These are phyloP conservation scores for Ogataea hybrid DNA, from an alignment of 1,139 yeast species.

Conservation along the genomic window DNA sequence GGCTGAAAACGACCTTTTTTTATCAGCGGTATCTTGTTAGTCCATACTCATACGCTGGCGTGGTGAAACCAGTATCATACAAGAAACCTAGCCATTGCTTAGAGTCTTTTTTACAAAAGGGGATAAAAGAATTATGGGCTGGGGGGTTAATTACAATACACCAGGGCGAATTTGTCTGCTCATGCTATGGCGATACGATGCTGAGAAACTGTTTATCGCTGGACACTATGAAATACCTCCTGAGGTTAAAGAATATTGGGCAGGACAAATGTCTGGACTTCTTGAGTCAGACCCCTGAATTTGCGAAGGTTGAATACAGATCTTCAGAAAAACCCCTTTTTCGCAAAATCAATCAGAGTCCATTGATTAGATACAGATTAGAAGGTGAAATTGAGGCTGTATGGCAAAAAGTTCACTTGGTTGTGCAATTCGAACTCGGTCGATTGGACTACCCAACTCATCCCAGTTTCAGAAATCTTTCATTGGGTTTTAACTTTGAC, in stretches of 20 bases:
- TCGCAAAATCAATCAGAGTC: conserved; percentile 40
- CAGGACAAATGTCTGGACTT: conserved; percentile 31
- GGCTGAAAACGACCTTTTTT: conserved; percentile 53
- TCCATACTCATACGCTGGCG: conserved; percentile 2
- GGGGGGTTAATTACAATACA: conserved; percentile 11
- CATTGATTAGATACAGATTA: conserved; percentile 35
- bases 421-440: conserved; percentile 48
- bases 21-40: conserved; percentile 38
- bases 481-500: conserved; percentile 37
- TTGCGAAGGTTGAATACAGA: conserved; percentile 38
- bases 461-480: conserved; percentile 37
- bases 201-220: conserved; percentile 44
- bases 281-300: conserved; percentile 39
- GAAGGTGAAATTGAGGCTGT: conserved; percentile 28
- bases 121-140: conserved; percentile 22
- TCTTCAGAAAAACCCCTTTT: conserved; percentile 43
- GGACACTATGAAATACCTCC: conserved; percentile 39
- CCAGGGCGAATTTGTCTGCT: neutral
- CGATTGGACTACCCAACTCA: conserved; percentile 44
- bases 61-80: neutral
- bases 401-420: conserved; percentile 36
- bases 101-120: neutral
- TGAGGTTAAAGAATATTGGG: conserved; percentile 22
- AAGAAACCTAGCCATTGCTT: neutral
- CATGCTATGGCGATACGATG: conserved; percentile 27